Evolutionary conservation across 78 protist species (phyloP).

Genomic region (Tieghemostelium lacteum): DNA sequence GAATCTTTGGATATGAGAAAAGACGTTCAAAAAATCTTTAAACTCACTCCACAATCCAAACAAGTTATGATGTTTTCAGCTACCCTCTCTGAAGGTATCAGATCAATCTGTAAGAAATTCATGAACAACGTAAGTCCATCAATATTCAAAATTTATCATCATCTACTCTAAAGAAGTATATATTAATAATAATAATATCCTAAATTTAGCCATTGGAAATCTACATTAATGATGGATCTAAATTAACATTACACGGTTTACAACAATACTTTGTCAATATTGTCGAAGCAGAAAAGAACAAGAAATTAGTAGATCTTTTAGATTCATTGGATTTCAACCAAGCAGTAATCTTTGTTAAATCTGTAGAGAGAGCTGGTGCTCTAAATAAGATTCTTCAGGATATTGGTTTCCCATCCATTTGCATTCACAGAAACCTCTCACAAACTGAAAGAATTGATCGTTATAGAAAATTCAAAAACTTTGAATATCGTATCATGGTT

Average conservation of each 20-base stretch:
- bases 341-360: constrained; percentile 97
- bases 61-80: constrained; percentile 99
- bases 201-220: constrained; percentile 92
- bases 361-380: constrained; percentile 84
- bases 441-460: constrained; percentile 89
- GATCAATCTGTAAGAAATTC: constrained; percentile 94
- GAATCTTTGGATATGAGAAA: constrained; percentile 95
- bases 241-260: constrained; percentile 98
- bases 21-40: constrained; percentile 97
- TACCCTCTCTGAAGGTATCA: constrained; percentile 93
- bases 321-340: constrained; percentile 99
- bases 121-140: constrained; percentile 84
- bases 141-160: not conserved
- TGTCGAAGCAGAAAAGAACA: constrained; percentile 94
- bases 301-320: constrained; percentile 95
- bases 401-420: constrained; percentile 95
- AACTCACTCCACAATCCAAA: constrained; percentile 93
- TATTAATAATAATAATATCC: not conserved
- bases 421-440: constrained; percentile 90
- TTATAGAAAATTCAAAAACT: constrained; percentile 96
- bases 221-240: constrained; percentile 94
- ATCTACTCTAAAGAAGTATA: not conserved
- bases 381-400: constrained; percentile 90
- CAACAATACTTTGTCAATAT: constrained; percentile 97
- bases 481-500: constrained; percentile 96